phyloP scores from a whole-genome alignment of 352 stramenopile species.

The Pythium inflatum region DNA sequence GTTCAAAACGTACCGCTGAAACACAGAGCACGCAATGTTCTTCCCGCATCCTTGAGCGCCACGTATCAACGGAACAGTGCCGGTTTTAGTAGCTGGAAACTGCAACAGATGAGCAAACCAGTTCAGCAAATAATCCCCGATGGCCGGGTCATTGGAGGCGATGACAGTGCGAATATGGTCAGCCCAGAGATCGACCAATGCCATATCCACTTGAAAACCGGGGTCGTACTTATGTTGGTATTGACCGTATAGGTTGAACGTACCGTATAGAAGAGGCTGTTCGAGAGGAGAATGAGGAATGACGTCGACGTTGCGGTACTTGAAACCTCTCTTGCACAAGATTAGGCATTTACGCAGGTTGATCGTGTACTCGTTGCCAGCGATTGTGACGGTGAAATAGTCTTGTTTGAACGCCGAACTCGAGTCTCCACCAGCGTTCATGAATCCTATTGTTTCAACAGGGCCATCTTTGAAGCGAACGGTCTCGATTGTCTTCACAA shows the following conservation, averaged over 20 bases:
- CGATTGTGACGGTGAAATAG: not conserved
- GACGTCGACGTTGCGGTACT: not conserved
- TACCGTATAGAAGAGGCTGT: not conserved
- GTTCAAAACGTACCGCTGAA: not conserved
- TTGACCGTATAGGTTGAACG: not conserved
- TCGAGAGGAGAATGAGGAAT: not conserved
- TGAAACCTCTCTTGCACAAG: not conserved
- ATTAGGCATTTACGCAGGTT: not conserved
- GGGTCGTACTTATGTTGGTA: not conserved
- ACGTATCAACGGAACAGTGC: not conserved
- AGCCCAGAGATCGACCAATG: not conserved
- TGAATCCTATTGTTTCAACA: not conserved
- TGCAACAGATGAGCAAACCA: not conserved
- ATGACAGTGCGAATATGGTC: not conserved
- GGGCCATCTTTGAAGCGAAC: not conserved
- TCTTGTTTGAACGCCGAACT: not conserved
- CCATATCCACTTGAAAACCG: not conserved
- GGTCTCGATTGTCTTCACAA: not conserved
- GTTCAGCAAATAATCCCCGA: not conserved
- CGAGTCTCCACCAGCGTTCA: not conserved
- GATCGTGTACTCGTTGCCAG: not conserved
- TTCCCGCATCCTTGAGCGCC: not conserved
- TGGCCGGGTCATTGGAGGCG: not conserved
- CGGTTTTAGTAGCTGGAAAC: not conserved
- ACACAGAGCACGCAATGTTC: not conserved